Evolutionary conservation across 2,329 filamentous ascomycete species (phyloP), one percentile per base, ranked within the genome.

Genomic region (Cadophora sp.): DNA sequence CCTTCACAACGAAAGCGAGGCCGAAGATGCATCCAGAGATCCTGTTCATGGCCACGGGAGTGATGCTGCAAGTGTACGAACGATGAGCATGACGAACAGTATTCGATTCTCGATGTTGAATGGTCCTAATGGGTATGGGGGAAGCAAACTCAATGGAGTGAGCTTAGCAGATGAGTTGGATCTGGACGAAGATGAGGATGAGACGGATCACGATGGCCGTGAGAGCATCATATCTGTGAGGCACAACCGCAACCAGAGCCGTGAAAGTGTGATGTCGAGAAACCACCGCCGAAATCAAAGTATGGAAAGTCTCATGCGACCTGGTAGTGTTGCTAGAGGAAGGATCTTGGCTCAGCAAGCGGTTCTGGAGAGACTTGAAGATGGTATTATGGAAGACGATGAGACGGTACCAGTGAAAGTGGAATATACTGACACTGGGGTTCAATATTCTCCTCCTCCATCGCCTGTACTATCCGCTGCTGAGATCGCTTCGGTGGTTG

Each of bases 101-200:
- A 85, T 93, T 69, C 88, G 93, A 36, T 92, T 90, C 76, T 96
- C 94, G 1, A 81, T 90, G 27, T 82, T 91, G 69, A 89, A 84
- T 69, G 83, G 85, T n/a, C 79, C 81, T 8, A 83, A 83, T 69
- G 80, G 80, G 11, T 81, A 83, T 66, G 85, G 84, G 4, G 78
- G 81, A 11, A 80, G 81, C 22, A 90, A 89, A 75, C 75, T 81
- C 4, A 89, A 88, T 73, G 91, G 91, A 1, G 80, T 93, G 67
- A 97, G 91, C 69, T 83, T 99, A 48, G 96, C 96, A 0, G 94
- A 98, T 73, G 96, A 99, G 80, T 85, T 99, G 64, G 90, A 92
- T 69, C 91, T 97, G 69, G 92, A 94, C 66, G 91, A 92, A 68
- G 92, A 95, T 39, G 81, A 82, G 45, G 92, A 94, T 33, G 80